Percentiles rank a stretch among this genome's conserved stretches.
Conservation (phyloP, 805 yeast genomes). For the Kluyveromyces dobzhanskii region DNA sequence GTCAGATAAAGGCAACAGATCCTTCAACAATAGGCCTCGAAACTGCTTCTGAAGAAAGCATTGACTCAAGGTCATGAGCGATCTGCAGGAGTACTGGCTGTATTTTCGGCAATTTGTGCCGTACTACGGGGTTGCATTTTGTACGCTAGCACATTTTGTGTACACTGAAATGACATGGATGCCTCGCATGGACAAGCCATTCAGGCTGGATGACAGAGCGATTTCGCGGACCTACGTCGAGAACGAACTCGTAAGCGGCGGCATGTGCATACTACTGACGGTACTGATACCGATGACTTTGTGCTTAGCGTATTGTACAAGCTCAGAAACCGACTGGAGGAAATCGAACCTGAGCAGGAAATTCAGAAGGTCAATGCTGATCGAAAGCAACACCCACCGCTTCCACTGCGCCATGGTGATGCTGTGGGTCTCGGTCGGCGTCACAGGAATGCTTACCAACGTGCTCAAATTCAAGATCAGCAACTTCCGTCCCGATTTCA, state of each 20-base stretch:
- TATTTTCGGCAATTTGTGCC: slow-evolving; percentile 1
- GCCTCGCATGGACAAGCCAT: slow-evolving; percentile 5
- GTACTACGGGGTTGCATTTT: slow-evolving; percentile 1
- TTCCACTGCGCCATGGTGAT: slow-evolving; percentile 5
- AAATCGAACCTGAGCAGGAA: not conserved
- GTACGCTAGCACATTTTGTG: slow-evolving; percentile 2
- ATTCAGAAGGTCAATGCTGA: not conserved
- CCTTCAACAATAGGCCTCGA: too few species aligned
- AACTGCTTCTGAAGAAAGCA: too few species aligned
- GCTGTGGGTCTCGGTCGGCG: slow-evolving; percentile 8
- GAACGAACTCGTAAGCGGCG: slow-evolving; percentile 16
- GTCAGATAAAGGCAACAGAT: too few species aligned
- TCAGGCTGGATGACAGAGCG: slow-evolving; percentile 11
- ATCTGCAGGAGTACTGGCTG: not conserved
- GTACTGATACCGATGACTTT: slow-evolving; percentile 8
- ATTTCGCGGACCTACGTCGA: slow-evolving; percentile 16
- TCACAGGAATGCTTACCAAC: slow-evolving; percentile 22
- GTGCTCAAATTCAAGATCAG: slow-evolving; percentile 19
- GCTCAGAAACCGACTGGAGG: slow-evolving; percentile 1
- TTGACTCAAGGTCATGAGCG: too few species aligned
- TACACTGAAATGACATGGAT: slow-evolving; percentile 6
- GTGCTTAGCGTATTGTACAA: slow-evolving; percentile 2
- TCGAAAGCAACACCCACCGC: not conserved
- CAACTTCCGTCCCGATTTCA: slow-evolving; percentile 25
- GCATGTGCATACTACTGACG: slow-evolving; percentile 16